Evolutionary conservation across 2,329 filamentous ascomycete genomes (phyloP), one percentile per base, ranked within the genome.

Genomic region (Trichoderma sp.): DNA sequence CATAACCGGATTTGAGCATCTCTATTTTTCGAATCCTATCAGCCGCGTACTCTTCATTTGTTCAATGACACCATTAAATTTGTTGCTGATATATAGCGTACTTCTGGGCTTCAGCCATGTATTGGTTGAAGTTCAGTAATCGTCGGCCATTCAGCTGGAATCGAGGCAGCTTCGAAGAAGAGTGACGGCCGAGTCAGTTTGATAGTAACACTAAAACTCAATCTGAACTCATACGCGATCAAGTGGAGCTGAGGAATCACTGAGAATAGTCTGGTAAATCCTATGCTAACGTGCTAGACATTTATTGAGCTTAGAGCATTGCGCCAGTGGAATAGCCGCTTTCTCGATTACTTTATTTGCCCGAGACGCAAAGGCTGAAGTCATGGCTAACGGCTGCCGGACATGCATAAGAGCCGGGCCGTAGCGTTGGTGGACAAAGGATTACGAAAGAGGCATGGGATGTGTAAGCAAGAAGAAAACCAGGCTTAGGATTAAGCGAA

Each of bases 271-370:
- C 10, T 37, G 5, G 46, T n/a, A 6, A 21, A 21, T 49, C 18
- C 24, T 37, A 14, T 11, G n/a, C n/a, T n/a, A 39, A 11, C 8
- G 1, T 34, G 18, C n/a, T 13, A 49, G 30, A 34, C 8, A 37
- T 24, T n/a, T 28, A 32, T 61, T 37, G 59, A 52, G 51, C 43
- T 34, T 60, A 39, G 37, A 16, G 58, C 18, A 8, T 43, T n/a
- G 39, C 16, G 39, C 18, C n/a, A 43, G 11, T 21, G 21, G 21
- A 4, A 24, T 16, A 18, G n/a, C 37, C 11, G 13, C 16, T 11
- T 46, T 26, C 18, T 24, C 4, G 61, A 66, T 66, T 58, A 66
- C 56, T 49, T 58, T 49, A 26, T 66, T n/a, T 46, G n/a, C 52
- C 52, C 63, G 52, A 66, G 52, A n/a, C 10, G n/a, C 8, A 46